Evolutionary conservation across 228 moss, liverwort and hornwort species (phyloP).

Genomic region (Sphagnum fallax): DNA sequence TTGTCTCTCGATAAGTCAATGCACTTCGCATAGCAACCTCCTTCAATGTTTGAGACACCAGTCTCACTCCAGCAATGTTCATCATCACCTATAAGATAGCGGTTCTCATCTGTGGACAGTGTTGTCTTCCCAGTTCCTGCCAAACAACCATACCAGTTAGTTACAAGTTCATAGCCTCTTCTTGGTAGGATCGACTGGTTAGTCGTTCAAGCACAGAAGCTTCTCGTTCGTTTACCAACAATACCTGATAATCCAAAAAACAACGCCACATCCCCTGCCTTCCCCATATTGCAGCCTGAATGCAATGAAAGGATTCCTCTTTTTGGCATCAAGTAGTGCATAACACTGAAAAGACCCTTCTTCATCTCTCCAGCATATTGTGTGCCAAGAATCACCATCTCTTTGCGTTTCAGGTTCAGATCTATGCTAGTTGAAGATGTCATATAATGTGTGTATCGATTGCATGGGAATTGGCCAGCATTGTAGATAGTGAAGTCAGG

Average conservation of each 20-base stretch:
- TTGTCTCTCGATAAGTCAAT: conserved; percentile 83
- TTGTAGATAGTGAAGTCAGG: conserved; percentile 99
- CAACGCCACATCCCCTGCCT: conserved; percentile 99
- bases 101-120: conserved; percentile 86
- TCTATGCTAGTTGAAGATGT: conserved; percentile 99
- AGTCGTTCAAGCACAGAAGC: conserved; percentile 41
- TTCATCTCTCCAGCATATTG: conserved; percentile 99
- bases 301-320: conserved; percentile 99
- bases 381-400: conserved; percentile 99
- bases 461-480: conserved; percentile 99
- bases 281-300: conserved; percentile 99
- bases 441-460: conserved; percentile 99
- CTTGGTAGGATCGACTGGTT: too few species aligned
- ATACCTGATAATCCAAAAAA: conserved; percentile 99
- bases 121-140: conserved; percentile 99
- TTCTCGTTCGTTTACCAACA: conserved; percentile 75
- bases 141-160: conserved; percentile 5
- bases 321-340: conserved; percentile 99
- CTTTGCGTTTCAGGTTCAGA: conserved; percentile 99
- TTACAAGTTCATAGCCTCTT: background rate
- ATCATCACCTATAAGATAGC: conserved; percentile 89
- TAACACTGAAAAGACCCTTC: conserved; percentile 99
- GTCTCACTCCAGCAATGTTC: conserved; percentile 91
- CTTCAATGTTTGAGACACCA: conserved; percentile 95
- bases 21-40: conserved; percentile 97